These are phyloP conservation scores for Termitomyces sp. DNA, from an alignment of 768 basidiomycete genomes.

Conservation along the genomic window DNA sequence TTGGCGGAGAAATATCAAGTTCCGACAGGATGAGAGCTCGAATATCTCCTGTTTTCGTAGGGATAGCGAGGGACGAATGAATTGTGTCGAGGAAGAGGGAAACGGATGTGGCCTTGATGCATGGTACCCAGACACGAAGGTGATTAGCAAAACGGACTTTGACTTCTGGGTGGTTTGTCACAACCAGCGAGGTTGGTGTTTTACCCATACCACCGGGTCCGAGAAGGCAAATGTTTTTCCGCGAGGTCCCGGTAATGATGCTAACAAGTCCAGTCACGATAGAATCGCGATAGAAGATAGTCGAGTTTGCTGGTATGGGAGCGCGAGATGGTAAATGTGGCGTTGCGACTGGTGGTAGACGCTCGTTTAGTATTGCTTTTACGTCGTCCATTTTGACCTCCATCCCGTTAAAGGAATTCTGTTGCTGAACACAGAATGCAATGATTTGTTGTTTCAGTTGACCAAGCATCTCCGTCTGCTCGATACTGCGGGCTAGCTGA, in stretches of 20 bases:
- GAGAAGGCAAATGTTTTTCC: slow-evolving; percentile 16
- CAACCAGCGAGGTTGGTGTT: slow-evolving; percentile 27
- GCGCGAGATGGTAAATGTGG: not conserved
- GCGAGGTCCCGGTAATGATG: slow-evolving; percentile 2
- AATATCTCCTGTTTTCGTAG: slow-evolving; percentile 14
- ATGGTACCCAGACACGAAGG: slow-evolving; percentile 26
- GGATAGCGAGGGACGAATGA: slow-evolving; percentile 15
- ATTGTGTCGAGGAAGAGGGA: slow-evolving; percentile 18
- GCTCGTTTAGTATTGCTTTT: not conserved
- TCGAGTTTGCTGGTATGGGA: slow-evolving; percentile 10
- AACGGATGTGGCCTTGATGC: slow-evolving; percentile 22
- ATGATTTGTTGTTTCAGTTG: not conserved
- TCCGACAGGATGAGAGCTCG: slow-evolving; percentile 16
- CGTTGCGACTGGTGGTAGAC: not conserved
- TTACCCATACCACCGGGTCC: slow-evolving; percentile 35
- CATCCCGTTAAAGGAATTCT: not conserved
- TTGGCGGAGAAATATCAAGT: slow-evolving; percentile 17
- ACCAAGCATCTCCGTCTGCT: not conserved
- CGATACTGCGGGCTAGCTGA: not conserved
- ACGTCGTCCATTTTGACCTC: slow-evolving; percentile 5
- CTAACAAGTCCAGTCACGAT: slow-evolving; percentile 12
- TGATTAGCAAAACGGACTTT: slow-evolving; percentile 15
- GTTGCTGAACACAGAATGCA: not conserved
- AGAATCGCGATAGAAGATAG: slow-evolving; percentile 14
- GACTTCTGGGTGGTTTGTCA: slow-evolving; percentile 20